These are phyloP conservation scores for Diversispora eburnea DNA, from an alignment of 192 early-diverging fungal species.

Conservation along the genomic window DNA sequence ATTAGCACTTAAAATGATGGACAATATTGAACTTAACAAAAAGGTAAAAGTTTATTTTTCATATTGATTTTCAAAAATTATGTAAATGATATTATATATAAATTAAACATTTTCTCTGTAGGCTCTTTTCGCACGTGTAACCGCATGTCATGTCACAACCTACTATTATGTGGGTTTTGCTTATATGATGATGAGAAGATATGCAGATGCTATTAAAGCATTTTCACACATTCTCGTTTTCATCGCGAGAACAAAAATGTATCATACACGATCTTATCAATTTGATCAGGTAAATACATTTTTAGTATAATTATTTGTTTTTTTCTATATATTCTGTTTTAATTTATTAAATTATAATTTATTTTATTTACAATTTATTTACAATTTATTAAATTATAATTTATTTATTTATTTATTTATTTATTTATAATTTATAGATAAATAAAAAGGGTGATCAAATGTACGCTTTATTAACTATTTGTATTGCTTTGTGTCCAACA, in stretches of 20 bases:
- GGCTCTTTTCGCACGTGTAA: conserved; percentile 90
- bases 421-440: conserved; percentile 41
- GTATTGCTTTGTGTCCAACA: conserved; percentile 87
- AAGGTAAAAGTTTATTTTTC: conserved; percentile 41
- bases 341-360: background rate
- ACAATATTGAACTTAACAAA: conserved; percentile 92
- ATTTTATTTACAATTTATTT: background rate
- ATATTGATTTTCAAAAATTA: background rate
- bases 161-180: conserved; percentile 98
- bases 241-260: conserved; percentile 89
- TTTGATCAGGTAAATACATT: conserved; percentile 66
- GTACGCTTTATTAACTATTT: conserved; percentile 89
- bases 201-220: conserved; percentile 90
- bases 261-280: conserved; percentile 88
- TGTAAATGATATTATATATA: background rate
- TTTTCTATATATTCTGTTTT: background rate
- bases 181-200: conserved; percentile 98
- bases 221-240: conserved; percentile 89
- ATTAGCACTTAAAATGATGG: conserved; percentile 92
- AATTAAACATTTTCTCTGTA: conserved; percentile 26
- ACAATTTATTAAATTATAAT: background rate
- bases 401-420: background rate
- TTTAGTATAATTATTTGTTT: too few relatives aligned
- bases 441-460: conserved; percentile 94
- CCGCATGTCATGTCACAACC: conserved; percentile 95